These are phyloP conservation scores for Eudorina sp. DNA, from an alignment of 139 green algal genomes.

Conservation along the genomic window DNA sequence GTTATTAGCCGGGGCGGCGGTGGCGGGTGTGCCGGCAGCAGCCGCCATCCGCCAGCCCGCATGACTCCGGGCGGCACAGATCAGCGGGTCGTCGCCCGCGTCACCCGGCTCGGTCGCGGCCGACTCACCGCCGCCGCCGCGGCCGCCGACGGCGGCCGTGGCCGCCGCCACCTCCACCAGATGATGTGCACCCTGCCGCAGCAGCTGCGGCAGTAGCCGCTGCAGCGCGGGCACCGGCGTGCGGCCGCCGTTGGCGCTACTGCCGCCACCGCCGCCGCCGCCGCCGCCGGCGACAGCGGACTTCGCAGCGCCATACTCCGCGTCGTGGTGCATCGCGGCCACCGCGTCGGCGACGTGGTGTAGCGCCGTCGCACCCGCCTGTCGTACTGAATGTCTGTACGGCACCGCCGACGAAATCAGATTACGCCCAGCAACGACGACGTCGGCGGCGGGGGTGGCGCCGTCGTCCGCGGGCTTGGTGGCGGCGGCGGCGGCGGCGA, in stretches of 20 bases:
- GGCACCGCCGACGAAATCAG: too few species aligned
- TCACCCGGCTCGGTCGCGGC: background rate
- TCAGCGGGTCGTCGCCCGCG: background rate
- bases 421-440: too few species aligned
- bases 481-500: too few species aligned
- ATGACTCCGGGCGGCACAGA: background rate
- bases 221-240: background rate
- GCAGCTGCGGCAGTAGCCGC: background rate
- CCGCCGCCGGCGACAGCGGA: background rate
- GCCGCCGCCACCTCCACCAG: background rate
- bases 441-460: too few species aligned
- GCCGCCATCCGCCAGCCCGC: background rate
- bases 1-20: too few species aligned
- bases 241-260: constrained; percentile 16
- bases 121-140: background rate
- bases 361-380: too few species aligned
- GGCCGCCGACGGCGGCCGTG: background rate
- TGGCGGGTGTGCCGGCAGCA: too few species aligned
- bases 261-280: background rate
- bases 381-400: too few species aligned
- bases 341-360: too few species aligned
- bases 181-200: background rate
- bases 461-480: too few species aligned
- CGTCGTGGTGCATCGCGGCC: background rate
- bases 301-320: background rate